A percentile compares a stretch with the other conserved stretches of the same genome.
Conservation (phyloP, 768 basidiomycete genomes). For the Macrolepiota albuminosa region DNA sequence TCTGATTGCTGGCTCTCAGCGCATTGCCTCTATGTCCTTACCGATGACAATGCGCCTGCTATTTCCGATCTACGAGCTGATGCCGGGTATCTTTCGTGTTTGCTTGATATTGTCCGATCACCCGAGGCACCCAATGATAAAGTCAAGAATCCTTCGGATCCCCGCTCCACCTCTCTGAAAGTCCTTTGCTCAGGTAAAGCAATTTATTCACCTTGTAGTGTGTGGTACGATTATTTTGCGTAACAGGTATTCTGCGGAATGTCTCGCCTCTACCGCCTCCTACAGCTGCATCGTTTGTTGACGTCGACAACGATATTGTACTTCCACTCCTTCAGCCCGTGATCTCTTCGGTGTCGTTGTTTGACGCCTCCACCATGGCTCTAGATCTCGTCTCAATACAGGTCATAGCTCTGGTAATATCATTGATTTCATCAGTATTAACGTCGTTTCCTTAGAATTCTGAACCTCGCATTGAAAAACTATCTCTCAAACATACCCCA, state of each 20-base stretch:
- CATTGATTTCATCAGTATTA: neutral
- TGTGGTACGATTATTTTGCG: neutral
- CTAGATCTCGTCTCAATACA: conserved; percentile 48
- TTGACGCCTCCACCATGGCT: conserved; percentile 42
- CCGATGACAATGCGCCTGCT: conserved; percentile 83
- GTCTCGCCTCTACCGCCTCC: conserved; percentile 73
- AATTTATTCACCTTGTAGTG: neutral
- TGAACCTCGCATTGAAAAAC: conserved; percentile 49
- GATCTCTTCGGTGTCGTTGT: conserved; percentile 54
- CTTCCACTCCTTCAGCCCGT: conserved; percentile 68
- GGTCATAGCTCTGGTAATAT: conserved; percentile 27
- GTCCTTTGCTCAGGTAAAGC: conserved; percentile 66
- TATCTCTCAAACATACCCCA: conserved; percentile 60
- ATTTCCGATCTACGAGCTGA: conserved; percentile 61
- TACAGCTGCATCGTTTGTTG: conserved; percentile 51
- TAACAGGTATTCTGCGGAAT: conserved; percentile 69
- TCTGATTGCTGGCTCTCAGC: conserved; percentile 38
- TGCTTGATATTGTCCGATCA: conserved; percentile 56
- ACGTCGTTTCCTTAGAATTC: conserved; percentile 29
- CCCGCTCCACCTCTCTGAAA: conserved; percentile 46
- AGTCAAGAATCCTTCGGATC: conserved; percentile 39
- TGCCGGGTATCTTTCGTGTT: conserved; percentile 56
- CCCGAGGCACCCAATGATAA: conserved; percentile 29
- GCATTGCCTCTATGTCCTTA: conserved; percentile 89
- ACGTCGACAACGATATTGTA: conserved; percentile 68